Evolutionary conservation across 2,329 filamentous ascomycete genomes (phyloP).

Genomic region (Trichoderma koningii): DNA sequence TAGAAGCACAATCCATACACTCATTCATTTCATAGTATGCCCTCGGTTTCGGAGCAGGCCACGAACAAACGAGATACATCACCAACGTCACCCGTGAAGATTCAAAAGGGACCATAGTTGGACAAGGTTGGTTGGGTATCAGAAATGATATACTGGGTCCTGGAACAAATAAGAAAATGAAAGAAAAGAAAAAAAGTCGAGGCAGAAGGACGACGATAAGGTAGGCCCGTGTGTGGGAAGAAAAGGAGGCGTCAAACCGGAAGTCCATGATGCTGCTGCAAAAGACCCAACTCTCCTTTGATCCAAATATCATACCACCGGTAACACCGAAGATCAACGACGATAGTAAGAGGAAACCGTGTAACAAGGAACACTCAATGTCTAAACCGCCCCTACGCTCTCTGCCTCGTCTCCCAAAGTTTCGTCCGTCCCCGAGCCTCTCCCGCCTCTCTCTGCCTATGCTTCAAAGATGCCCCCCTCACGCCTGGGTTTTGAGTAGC

Average conservation of each 20-base stretch:
- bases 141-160: conserved; percentile 24
- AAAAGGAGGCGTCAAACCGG: conserved; percentile 5
- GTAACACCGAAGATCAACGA: conserved; percentile 31
- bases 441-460: background rate
- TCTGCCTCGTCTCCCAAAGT: background rate
- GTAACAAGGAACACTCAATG: conserved; percentile 30
- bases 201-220: conserved; percentile 3
- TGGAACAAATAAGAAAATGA: conserved; percentile 13
- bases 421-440: conserved; percentile 15
- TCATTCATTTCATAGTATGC: background rate
- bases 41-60: background rate
- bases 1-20: background rate
- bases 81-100: background rate
- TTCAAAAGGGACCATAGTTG: conserved; percentile 3
- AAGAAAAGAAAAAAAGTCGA: background rate
- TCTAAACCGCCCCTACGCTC: conserved; percentile 29
- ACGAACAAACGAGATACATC: background rate
- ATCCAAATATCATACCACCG: conserved; percentile 31
- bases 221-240: background rate
- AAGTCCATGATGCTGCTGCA: conserved; percentile 24
- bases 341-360: conserved; percentile 28
- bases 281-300: conserved; percentile 27
- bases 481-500: conserved; percentile 23
- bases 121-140: conserved; percentile 25
- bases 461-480: conserved; percentile 15